Conservation (phyloP, 208 protist genomes). For the Novymonas esmeraldas region DNA sequence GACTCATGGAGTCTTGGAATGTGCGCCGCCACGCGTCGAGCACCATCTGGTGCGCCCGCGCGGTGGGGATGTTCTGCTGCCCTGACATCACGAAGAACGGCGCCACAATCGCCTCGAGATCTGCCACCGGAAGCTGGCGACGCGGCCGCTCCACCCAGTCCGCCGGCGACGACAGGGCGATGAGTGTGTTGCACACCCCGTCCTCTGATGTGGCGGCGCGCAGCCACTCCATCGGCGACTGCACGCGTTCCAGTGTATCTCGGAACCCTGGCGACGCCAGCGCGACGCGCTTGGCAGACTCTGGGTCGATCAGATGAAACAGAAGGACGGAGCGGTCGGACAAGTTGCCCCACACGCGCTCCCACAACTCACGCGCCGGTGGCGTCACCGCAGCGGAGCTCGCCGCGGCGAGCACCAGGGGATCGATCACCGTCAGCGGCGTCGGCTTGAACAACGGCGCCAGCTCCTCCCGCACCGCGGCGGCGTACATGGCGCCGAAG, state of each 20-base stretch:
- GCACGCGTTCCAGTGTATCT: constrained; percentile 21
- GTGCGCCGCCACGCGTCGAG: constrained; percentile 20
- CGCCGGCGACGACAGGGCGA: constrained; percentile 12
- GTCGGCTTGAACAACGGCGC: background rate
- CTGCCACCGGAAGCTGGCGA: background rate
- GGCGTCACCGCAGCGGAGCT: background rate
- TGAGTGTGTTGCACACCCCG: constrained; percentile 27
- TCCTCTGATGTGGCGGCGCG: constrained; percentile 21
- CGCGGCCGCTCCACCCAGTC: background rate
- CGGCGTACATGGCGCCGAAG: constrained; percentile 19
- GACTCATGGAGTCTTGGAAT: background rate
- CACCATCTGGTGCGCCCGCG: constrained; percentile 19
- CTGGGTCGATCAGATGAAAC: constrained; percentile 22
- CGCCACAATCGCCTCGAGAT: constrained; percentile 17
- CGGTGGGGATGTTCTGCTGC: background rate
- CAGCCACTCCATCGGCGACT: constrained; percentile 20
- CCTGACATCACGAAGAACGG: constrained; percentile 2
- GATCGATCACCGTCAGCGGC: constrained; percentile 9
- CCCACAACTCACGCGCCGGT: constrained; percentile 21
- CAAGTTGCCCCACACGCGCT: constrained; percentile 32
- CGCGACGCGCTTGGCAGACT: constrained; percentile 5
- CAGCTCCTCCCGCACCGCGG: constrained; percentile 13
- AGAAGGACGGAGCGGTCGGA: constrained; percentile 29
- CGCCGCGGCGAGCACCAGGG: constrained; percentile 6
- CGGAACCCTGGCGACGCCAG: constrained; percentile 26